Evolutionary conservation across 805 yeast genomes (phyloP).

Genomic region (Starmera quercuum): DNA sequence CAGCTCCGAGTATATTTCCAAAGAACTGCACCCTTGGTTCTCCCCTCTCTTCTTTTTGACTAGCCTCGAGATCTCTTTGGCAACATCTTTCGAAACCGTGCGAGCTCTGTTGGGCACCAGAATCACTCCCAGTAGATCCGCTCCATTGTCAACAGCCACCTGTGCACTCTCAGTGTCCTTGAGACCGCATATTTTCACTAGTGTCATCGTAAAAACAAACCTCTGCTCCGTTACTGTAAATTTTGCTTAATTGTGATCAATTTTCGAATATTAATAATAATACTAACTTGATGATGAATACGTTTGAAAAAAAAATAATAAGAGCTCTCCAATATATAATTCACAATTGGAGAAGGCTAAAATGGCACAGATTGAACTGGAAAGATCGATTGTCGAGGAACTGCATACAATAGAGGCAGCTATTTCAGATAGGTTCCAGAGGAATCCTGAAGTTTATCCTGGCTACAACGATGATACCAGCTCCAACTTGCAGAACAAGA

Average conservation of each 20-base stretch:
- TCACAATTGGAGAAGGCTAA: neutral
- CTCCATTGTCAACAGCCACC: constrained; percentile 63
- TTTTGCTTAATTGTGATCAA: no score
- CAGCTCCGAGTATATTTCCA: neutral
- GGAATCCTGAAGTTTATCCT: constrained; percentile 52
- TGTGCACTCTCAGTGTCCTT: constrained; percentile 59
- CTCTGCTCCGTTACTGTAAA: no score
- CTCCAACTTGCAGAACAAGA: constrained; percentile 23
- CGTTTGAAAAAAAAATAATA: no score
- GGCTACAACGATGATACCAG: constrained; percentile 19
- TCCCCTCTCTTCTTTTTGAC: constrained; percentile 22
- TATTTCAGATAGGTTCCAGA: constrained; percentile 48
- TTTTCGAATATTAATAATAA: no score
- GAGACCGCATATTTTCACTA: constrained; percentile 87
- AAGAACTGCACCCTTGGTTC: constrained; percentile 10
- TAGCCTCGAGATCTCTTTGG: constrained; percentile 35
- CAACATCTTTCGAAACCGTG: constrained; percentile 46
- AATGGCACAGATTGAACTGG: constrained; percentile 27
- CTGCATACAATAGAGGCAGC: constrained; percentile 67
- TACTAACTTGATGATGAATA: no score
- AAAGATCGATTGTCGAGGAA: constrained; percentile 44
- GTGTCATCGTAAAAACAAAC: no score
- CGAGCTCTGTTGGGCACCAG: constrained; percentile 78
- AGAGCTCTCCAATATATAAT: no score
- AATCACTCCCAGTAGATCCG: constrained; percentile 77